Conservation (phyloP, 1,284 basidiomycete genomes). For the Tilletiaria anomala region DNA sequence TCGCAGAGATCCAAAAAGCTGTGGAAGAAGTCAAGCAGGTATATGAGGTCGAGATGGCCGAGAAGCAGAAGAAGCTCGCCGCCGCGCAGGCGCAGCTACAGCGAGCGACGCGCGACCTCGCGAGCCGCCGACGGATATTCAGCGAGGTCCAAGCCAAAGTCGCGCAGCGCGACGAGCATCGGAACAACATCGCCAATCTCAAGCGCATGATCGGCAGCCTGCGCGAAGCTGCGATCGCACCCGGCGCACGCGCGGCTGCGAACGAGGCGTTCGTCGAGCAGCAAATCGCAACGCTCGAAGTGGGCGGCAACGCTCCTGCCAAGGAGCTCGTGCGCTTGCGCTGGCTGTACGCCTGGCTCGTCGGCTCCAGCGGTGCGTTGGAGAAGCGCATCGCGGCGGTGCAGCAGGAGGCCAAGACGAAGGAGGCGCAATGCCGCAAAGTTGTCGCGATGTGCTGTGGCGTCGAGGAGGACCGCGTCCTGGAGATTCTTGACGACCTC, state of each 20-base stretch:
- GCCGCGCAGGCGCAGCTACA: conserved; percentile 73
- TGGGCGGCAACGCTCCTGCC: conserved; percentile 19
- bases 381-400: conserved; percentile 64
- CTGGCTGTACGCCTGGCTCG: conserved; percentile 11
- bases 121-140: conserved; percentile 58
- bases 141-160: conserved; percentile 20
- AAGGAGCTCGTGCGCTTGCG: conserved; percentile 19
- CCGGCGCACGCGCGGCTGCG: background rate
- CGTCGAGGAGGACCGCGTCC: conserved; percentile 71
- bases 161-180: conserved; percentile 25
- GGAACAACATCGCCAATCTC: conserved; percentile 19
- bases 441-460: conserved; percentile 80
- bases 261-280: conserved; percentile 3
- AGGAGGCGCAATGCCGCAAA: conserved; percentile 75
- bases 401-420: conserved; percentile 57
- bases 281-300: conserved; percentile 58
- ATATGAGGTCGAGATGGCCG: conserved; percentile 69
- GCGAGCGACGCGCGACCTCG: conserved; percentile 73
- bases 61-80: conserved; percentile 72
- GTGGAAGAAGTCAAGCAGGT: conserved; percentile 63
- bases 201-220: background rate
- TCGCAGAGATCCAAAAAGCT: conserved; percentile 23
- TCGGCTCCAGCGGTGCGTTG: conserved; percentile 32
- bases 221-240: background rate
- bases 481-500: conserved; percentile 77